phyloP scores from a whole-genome alignment of 2,329 filamentous ascomycete genomes.

The Helicocarpus griseus region DNA sequence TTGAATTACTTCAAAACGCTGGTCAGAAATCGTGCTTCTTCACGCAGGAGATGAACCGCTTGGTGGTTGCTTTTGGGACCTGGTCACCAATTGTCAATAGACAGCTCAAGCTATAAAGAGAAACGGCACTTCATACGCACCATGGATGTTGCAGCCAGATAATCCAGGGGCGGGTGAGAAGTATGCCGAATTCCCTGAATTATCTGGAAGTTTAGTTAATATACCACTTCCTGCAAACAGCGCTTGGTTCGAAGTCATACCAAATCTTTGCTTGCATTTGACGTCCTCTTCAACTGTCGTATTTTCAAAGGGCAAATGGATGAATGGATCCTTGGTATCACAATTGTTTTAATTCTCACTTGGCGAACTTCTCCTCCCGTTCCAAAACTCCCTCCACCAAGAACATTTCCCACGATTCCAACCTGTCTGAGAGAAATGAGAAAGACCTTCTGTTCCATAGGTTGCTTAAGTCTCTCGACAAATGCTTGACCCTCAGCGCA shows the following conservation, averaged over 20 bases:
- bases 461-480: conserved; percentile 12
- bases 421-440: not conserved
- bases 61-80: conserved; percentile 8
- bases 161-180: too few relatives aligned
- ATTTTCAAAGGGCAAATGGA: conserved; percentile 8
- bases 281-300: conserved; percentile 13
- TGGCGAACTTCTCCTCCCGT: conserved; percentile 7
- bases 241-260: conserved; percentile 1
- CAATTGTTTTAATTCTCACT: conserved; percentile 8
- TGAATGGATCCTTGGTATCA: conserved; percentile 9
- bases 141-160: conserved; percentile 2
- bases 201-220: not conserved
- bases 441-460: conserved; percentile 3
- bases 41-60: conserved; percentile 6
- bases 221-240: not conserved
- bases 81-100: conserved; percentile 7
- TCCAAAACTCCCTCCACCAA: conserved; percentile 10
- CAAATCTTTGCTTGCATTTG: conserved; percentile 11
- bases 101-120: conserved; percentile 3
- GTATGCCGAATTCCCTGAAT: too few relatives aligned
- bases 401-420: conserved; percentile 6
- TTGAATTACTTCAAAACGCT: conserved; percentile 13
- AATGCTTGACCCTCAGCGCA: conserved; percentile 15
- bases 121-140: not conserved
- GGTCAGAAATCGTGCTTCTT: conserved; percentile 9